Conservation (phyloP, 1,284 basidiomycete species). For the Athelia sp. region DNA sequence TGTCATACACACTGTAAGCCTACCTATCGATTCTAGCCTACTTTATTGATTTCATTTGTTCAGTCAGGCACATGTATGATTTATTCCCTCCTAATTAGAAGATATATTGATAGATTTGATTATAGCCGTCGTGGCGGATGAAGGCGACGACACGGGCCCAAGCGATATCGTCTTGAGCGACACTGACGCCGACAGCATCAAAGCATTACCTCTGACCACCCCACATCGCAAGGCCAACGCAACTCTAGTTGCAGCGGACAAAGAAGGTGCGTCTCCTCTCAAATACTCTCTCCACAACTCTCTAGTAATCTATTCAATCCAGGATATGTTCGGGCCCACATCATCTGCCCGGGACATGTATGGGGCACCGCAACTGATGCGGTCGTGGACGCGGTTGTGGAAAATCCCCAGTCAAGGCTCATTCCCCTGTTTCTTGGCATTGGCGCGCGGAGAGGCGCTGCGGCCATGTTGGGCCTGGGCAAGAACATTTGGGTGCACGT, state of each 20-base stretch:
- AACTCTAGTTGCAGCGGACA: constrained; percentile 15
- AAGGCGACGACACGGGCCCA: constrained; percentile 15
- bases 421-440: constrained; percentile 21
- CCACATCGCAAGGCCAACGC: constrained; percentile 19
- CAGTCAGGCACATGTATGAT: too few relatives aligned
- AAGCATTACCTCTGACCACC: constrained; percentile 14
- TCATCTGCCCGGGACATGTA: constrained; percentile 26
- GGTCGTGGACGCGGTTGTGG: constrained; percentile 22
- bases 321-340: constrained; percentile 26
- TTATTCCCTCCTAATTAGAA: too few relatives aligned
- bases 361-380: constrained; percentile 22
- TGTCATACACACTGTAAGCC: too few relatives aligned
- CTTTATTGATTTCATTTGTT: too few relatives aligned
- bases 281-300: too few relatives aligned
- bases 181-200: constrained; percentile 16
- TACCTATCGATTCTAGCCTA: too few relatives aligned
- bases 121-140: constrained; percentile 16
- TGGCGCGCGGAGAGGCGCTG: constrained; percentile 22
- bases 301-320: background rate
- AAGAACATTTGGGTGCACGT: constrained; percentile 27
- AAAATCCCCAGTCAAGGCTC: constrained; percentile 20
- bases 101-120: too few relatives aligned
- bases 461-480: constrained; percentile 25
- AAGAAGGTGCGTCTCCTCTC: too few relatives aligned
- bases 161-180: constrained; percentile 19